Percentiles rank a stretch among this genome's conserved stretches.
phyloP scores from a whole-genome alignment of 1,139 yeast species.

The Schwanniomyces etchellsii region DNA sequence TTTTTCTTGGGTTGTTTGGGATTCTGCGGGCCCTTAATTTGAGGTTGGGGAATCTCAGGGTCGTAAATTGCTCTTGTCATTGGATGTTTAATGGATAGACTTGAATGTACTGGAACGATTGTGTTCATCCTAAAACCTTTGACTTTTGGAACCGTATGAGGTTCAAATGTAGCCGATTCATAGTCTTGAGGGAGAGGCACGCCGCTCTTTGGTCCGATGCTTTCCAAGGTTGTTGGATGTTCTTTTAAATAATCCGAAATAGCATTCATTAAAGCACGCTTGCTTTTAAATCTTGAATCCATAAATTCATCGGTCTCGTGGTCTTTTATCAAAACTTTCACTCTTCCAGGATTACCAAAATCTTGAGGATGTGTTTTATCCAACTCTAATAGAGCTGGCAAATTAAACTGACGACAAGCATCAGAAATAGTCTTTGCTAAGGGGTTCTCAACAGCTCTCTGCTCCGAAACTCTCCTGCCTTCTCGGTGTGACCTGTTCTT shows the following conservation, averaged over 20 bases:
- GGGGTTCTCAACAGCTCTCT: constrained; percentile 77
- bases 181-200: constrained; percentile 63
- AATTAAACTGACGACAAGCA: constrained; percentile 43
- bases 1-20: constrained; percentile 50
- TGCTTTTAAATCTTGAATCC: constrained; percentile 42
- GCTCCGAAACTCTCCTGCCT: constrained; percentile 74
- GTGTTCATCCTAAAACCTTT: constrained; percentile 81
- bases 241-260: constrained; percentile 57
- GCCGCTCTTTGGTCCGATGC: constrained; percentile 45
- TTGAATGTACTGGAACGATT: constrained; percentile 80
- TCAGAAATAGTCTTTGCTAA: constrained; percentile 78
- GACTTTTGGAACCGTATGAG: constrained; percentile 68
- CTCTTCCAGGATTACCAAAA: constrained; percentile 95
- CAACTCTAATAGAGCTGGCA: constrained; percentile 63
- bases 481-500: constrained; percentile 64
- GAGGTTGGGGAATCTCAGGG: constrained; percentile 40
- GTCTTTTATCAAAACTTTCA: constrained; percentile 62
- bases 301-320: constrained; percentile 34
- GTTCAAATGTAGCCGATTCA: constrained; percentile 38
- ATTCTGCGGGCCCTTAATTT: constrained; percentile 26
- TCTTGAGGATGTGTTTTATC: constrained; percentile 94
- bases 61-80: constrained; percentile 70
- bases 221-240: constrained; percentile 68
- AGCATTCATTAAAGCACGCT: constrained; percentile 59
- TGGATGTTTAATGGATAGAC: constrained; percentile 78